Percentiles rank a stretch among this genome's conserved stretches.
Conservation (phyloP, 257 asterid species). For the Fraxinus quadrangulata region DNA sequence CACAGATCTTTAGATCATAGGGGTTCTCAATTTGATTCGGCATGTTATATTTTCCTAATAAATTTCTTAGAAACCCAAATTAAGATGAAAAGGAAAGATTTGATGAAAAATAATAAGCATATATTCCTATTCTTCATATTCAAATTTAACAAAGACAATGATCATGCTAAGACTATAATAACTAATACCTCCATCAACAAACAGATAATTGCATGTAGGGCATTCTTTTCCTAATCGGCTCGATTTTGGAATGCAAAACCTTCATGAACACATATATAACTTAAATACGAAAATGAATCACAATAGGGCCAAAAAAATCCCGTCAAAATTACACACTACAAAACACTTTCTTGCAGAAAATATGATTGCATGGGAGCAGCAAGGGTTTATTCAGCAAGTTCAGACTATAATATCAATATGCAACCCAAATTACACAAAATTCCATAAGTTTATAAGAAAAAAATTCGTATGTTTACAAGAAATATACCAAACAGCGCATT, state of each 20-base stretch:
- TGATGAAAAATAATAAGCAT: not conserved
- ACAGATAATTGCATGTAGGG: slow-evolving; percentile 61
- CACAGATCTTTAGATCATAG: not conserved
- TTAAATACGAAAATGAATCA: not conserved
- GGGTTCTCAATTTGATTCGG: not conserved
- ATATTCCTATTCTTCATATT: not conserved
- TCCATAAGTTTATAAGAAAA: not conserved
- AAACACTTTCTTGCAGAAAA: slow-evolving; percentile 74
- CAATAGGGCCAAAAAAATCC: no score
- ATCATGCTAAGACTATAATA: not conserved
- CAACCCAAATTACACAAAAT: not conserved
- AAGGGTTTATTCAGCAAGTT: slow-evolving; percentile 63
- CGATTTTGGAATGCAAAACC: slow-evolving; percentile 46
- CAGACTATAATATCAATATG: slow-evolving; percentile 44
- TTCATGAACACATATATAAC: slow-evolving; percentile 28
- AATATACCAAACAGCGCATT: slow-evolving; percentile 76
- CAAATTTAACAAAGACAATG: not conserved
- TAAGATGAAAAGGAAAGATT: not conserved
- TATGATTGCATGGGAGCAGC: slow-evolving; percentile 87
- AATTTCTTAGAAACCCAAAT: not conserved
- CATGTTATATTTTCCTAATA: not conserved
- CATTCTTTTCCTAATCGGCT: slow-evolving; percentile 47
- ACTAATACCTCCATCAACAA: slow-evolving; percentile 47
- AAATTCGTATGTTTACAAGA: not conserved
- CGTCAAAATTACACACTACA: not conserved